Base-by-base conservation (phyloP, 108 stramenopile genomes). In the Skeletonema tropicum region DNA sequence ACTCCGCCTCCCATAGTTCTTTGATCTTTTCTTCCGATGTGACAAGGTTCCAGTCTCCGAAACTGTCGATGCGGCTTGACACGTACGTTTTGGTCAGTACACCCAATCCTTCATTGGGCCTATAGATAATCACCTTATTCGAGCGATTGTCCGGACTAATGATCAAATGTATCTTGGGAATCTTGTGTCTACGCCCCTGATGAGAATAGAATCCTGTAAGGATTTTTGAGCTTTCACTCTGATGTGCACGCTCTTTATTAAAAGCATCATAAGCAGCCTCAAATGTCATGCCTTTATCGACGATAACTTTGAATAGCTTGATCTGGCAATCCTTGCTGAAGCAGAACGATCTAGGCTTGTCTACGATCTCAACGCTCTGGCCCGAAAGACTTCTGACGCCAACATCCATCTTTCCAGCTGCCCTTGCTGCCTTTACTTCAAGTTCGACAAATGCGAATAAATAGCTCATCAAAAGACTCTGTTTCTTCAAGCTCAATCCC, bases 401-500 rank as follows among this genome's bases (percentile, higher is more conserved):
- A 3, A 49, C 63, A 26, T 64, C 45, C 23, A 45, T 14, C 17
- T 42, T 66, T 13, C 64, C 64, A 48, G 38, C 45, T 15, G 15
- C 14, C 46, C 17, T 69, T 8, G 68, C 57, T 21, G 55, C 68
- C 29, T 69, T 69, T 13, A 69, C 29, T 60, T 30, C 36, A 30
- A 32, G 11, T 29, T 69, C 58, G 13, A 69, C 17, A 14, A 23
- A 30, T 5, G 21, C 3, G 58, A 42, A 12, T 5, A 69, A 69
- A 49, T 69, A 69, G 19, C 60, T 15, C 19, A 21, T 69, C 68
- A 69, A 21, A n/a, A 26, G 68, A 3, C 17, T 26, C 29, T 69
- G 68, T 57, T 69, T 36, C 4, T 2, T 21, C 10, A 69, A 8
- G 13, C 12, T 3, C 57, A 69, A 8, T 12, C 68, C 68, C 4